These are phyloP conservation scores for Acer saccharum DNA, from an alignment of 345 rosid genomes.

Conservation along the genomic window DNA sequence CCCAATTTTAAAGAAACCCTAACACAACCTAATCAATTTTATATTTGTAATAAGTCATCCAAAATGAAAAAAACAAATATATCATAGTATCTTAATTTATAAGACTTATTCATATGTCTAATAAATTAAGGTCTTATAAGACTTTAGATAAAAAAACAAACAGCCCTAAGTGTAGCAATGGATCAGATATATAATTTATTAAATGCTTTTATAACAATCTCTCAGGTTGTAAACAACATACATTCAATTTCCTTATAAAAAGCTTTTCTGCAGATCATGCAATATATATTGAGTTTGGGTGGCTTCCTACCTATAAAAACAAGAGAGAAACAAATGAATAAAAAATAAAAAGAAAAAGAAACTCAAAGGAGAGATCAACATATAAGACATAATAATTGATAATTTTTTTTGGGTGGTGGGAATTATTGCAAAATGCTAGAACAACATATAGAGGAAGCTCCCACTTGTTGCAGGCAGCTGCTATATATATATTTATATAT, in stretches of 20 bases:
- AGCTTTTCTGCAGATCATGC: slow-evolving; percentile 19
- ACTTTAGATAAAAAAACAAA: too few species aligned
- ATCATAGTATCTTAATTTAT: too few species aligned
- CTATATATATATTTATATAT: too few species aligned
- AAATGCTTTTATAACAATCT: not conserved
- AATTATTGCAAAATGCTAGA: slow-evolving; percentile 29
- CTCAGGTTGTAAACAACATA: slow-evolving; percentile 12
- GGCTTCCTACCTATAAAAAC: slow-evolving; percentile 26
- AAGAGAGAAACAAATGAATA: slow-evolving; percentile 15
- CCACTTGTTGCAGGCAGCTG: slow-evolving; percentile 23
- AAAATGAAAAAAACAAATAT: too few species aligned
- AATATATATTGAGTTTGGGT: slow-evolving; percentile 28
- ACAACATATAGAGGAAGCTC: slow-evolving; percentile 33
- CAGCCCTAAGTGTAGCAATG: not conserved
- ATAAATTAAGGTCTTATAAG: too few species aligned
- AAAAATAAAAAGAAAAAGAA: slow-evolving; percentile 17
- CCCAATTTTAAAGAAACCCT: too few species aligned
- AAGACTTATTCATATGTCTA: too few species aligned
- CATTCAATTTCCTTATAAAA: slow-evolving; percentile 6
- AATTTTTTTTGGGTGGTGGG: slow-evolving; percentile 5
- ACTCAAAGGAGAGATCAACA: slow-evolving; percentile 1
- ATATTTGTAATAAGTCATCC: too few species aligned
- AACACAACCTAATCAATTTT: too few species aligned
- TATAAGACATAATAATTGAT: slow-evolving; percentile 26
- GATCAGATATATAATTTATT: slow-evolving; percentile 1